A percentile compares a stretch with the other conserved stretches of the same genome.
These are phyloP conservation scores for Aspergillus sergii DNA, from an alignment of 2,329 filamentous ascomycete species.

Conservation along the genomic window DNA sequence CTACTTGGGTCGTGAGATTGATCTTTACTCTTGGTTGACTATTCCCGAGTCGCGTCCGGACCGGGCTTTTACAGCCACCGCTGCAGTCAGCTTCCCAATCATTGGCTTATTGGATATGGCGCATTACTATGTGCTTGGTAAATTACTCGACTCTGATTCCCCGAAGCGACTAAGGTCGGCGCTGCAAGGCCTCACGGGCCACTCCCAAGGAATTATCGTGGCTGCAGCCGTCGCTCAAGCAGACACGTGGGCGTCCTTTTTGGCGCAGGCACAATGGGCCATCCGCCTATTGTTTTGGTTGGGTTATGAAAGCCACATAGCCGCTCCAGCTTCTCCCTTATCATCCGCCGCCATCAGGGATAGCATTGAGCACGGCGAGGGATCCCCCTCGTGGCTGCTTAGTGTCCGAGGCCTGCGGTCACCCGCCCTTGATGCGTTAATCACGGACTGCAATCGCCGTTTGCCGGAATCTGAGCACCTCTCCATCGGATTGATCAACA, in stretches of 20 bases:
- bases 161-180: not conserved
- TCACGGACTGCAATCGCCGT: constrained; percentile 26
- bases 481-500: constrained; percentile 32
- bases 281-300: constrained; percentile 41
- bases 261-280: constrained; percentile 27
- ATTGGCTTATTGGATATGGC: constrained; percentile 35
- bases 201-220: constrained; percentile 43
- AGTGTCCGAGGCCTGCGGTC: constrained; percentile 4
- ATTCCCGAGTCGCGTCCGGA: constrained; percentile 30
- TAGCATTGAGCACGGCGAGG: constrained; percentile 1
- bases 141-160: not conserved
- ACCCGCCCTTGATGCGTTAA: constrained; percentile 5
- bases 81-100: constrained; percentile 42
- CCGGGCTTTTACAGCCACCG: constrained; percentile 34
- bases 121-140: constrained; percentile 6
- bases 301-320: constrained; percentile 32
- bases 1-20: not conserved
- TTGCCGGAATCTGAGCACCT: constrained; percentile 27
- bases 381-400: constrained; percentile 2
- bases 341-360: constrained; percentile 19
- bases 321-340: constrained; percentile 18
- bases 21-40: constrained; percentile 15
- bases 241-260: constrained; percentile 35
- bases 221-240: constrained; percentile 36
- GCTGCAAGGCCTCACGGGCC: constrained; percentile 24